Evolutionary conservation across 176 grass and related monocot species (phyloP).

Genomic region (Triticum urartu): DNA sequence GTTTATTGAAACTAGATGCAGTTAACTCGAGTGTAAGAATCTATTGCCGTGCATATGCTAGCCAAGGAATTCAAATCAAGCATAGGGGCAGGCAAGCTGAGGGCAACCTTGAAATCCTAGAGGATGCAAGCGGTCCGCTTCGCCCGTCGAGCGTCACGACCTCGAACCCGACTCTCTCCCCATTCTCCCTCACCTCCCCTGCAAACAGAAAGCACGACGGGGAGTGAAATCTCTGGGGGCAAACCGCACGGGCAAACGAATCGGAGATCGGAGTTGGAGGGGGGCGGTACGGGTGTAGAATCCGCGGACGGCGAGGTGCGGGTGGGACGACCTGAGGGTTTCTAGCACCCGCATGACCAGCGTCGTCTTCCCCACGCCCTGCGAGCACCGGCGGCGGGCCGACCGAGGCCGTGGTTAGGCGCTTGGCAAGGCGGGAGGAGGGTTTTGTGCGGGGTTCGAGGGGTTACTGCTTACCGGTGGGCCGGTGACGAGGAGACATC

Average conservation of each 20-base stretch:
- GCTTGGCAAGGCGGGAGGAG: not conserved
- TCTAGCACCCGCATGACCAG: constrained; percentile 79
- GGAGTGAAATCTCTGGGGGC: constrained; percentile 23
- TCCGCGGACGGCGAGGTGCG: constrained; percentile 61
- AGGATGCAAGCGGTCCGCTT: constrained; percentile 63
- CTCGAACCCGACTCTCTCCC: constrained; percentile 81
- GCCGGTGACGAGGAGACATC: constrained; percentile 81
- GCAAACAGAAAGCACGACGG: not conserved
- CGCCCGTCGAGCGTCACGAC: constrained; percentile 71
- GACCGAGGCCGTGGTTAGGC: not conserved
- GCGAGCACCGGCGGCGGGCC: not conserved
- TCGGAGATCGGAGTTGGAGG: not conserved
- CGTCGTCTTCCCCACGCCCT: constrained; percentile 94
- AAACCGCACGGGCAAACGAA: not conserved
- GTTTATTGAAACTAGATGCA: not conserved
- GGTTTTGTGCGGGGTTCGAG: not conserved
- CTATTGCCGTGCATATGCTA: not conserved
- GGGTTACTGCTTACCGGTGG: constrained; percentile 46
- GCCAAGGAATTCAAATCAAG: constrained; percentile 3
- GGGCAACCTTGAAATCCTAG: constrained; percentile 58
- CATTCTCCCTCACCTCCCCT: constrained; percentile 78
- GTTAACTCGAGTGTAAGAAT: not conserved
- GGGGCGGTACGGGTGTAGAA: constrained; percentile 77
- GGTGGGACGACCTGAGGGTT: constrained; percentile 46
- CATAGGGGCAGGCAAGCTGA: not conserved